phyloP scores from a whole-genome alignment of 352 stramenopile genomes.

The Pythium plurisporium region DNA sequence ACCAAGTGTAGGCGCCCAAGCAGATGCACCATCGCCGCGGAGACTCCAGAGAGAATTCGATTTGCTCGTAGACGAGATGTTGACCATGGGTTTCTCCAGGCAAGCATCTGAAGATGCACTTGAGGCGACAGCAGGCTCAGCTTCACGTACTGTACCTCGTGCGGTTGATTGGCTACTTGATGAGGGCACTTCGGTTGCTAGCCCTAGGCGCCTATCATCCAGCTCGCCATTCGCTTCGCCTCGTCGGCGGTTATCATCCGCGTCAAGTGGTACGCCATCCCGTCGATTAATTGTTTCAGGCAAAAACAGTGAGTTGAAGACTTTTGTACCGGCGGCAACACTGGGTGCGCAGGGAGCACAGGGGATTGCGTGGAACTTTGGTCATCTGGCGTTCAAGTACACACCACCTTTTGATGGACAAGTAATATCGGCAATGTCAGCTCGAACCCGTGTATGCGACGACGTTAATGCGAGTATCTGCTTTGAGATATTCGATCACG shows the following conservation, averaged over 20 bases:
- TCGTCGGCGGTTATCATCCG: conserved; percentile 12
- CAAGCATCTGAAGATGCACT: conserved; percentile 35
- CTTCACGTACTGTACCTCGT: conserved; percentile 13
- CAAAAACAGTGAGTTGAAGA: too few species aligned
- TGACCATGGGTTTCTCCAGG: conserved; percentile 44
- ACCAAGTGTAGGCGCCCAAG: neutral
- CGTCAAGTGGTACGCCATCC: neutral
- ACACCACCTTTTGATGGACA: conserved; percentile 14
- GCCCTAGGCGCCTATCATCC: conserved; percentile 13
- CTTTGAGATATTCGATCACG: conserved; percentile 64
- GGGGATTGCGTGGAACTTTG: conserved; percentile 70
- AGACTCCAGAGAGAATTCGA: conserved; percentile 31
- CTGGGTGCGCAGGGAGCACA: conserved; percentile 55
- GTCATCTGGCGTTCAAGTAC: conserved; percentile 52
- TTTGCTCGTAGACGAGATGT: conserved; percentile 42
- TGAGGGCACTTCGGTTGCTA: conserved; percentile 5
- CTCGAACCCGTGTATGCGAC: conserved; percentile 18
- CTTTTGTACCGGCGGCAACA: conserved; percentile 27
- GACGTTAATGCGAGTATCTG: conserved; percentile 12
- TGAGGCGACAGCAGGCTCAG: conserved; percentile 25
- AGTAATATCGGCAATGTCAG: conserved; percentile 36
- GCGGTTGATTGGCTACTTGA: conserved; percentile 45
- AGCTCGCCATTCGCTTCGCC: conserved; percentile 15
- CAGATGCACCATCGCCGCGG: neutral
- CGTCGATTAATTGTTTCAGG: neutral